Conservation (phyloP, 306 rosid species). For the Lupinus albus region DNA sequence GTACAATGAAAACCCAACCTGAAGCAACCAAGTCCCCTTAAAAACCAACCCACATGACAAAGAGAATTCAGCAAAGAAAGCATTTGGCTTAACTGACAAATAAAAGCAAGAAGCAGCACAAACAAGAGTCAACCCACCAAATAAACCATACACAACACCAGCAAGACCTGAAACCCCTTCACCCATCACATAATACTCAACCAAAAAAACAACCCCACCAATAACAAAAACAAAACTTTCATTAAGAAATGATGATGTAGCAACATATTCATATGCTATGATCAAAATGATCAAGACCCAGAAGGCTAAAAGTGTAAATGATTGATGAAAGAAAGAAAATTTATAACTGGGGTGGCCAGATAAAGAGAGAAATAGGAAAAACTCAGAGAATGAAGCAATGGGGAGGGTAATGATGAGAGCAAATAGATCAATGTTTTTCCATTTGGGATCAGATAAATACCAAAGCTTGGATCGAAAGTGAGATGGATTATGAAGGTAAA, state of each 20-base stretch:
- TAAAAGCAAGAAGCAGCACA: conserved; percentile 66
- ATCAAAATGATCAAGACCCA: conserved; percentile 64
- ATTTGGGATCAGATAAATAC: conserved; percentile 72
- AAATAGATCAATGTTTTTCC: conserved; percentile 76
- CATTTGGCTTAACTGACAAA: conserved; percentile 60
- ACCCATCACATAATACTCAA: conserved; percentile 50
- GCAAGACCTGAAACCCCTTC: conserved; percentile 65
- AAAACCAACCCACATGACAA: conserved; percentile 69
- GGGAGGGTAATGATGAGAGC: conserved; percentile 67
- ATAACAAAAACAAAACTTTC: conserved; percentile 54
- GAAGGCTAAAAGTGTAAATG: conserved; percentile 59
- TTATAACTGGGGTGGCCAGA: conserved; percentile 68
- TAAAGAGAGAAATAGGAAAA: conserved; percentile 62
- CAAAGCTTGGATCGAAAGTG: conserved; percentile 72
- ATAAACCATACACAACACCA: conserved; percentile 57
- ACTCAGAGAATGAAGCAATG: conserved; percentile 67
- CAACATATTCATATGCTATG: conserved; percentile 47
- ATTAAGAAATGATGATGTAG: conserved; percentile 36
- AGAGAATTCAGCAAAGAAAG: conserved; percentile 77
- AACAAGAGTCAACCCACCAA: conserved; percentile 58
- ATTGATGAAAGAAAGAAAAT: conserved; percentile 72
- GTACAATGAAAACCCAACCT: conserved; percentile 68
- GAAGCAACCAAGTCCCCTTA: conserved; percentile 86
- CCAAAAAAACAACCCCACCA: conserved; percentile 48
- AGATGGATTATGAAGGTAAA: conserved; percentile 73